Conservation (phyloP, 192 early-diverging fungal species). For the Coemansia sp. region DNA sequence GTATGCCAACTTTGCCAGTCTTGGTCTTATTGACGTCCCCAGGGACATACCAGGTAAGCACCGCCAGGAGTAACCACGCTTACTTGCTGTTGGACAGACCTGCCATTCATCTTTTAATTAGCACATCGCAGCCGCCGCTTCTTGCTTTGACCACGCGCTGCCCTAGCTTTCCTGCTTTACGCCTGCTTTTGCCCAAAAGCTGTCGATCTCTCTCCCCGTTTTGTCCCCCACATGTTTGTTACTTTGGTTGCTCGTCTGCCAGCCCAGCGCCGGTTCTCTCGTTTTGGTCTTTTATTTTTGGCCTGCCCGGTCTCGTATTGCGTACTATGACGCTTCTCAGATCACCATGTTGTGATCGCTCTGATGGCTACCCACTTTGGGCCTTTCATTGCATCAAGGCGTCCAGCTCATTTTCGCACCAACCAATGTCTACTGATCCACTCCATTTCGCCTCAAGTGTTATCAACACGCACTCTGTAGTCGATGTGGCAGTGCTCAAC, state of each 20-base stretch:
- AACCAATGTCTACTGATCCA: background rate
- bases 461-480: conserved; percentile 18
- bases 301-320: background rate
- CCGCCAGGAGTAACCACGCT: background rate
- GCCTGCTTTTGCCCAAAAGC: conserved; percentile 11
- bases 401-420: background rate
- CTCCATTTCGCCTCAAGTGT: background rate
- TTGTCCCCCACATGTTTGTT: background rate
- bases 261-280: background rate
- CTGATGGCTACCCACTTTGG: background rate
- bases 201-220: conserved; percentile 8
- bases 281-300: background rate
- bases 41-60: conserved; percentile 39
- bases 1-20: conserved; percentile 27
- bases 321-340: conserved; percentile 7
- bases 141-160: conserved; percentile 11
- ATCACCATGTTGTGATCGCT: conserved; percentile 2
- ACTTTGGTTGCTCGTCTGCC: background rate
- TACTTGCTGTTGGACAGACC: background rate
- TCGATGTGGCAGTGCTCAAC: conserved; percentile 26
- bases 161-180: conserved; percentile 5
- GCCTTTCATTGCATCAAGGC: background rate
- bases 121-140: background rate
- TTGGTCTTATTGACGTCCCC: conserved; percentile 26
- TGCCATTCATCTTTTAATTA: background rate